These are phyloP conservation scores for Solanum pinnatisectum DNA, from an alignment of 257 asterid genomes.

Conservation along the genomic window DNA sequence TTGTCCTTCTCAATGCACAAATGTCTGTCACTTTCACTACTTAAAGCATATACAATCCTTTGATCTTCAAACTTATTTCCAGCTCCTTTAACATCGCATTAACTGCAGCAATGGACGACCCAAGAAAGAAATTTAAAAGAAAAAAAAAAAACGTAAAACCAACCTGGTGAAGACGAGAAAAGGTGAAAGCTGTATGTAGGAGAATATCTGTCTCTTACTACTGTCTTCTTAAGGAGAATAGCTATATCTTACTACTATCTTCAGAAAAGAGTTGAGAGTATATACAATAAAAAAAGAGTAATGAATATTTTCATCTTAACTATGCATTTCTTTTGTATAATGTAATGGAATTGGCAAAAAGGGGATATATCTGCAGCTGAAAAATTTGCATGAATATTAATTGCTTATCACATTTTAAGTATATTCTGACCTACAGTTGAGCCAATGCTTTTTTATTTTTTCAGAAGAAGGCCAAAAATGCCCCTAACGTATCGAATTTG, in stretches of 20 bases:
- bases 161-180: background rate
- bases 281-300: background rate
- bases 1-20: constrained; percentile 11
- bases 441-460: background rate
- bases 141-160: background rate
- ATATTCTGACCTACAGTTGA: background rate
- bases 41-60: background rate
- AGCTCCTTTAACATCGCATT: background rate
- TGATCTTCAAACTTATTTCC: background rate
- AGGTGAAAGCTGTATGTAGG: background rate
- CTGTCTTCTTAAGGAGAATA: background rate
- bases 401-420: background rate
- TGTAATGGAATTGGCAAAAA: background rate
- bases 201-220: background rate
- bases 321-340: background rate
- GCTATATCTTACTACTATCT: background rate
- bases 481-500: background rate
- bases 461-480: background rate
- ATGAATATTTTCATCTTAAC: background rate
- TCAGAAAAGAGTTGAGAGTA: background rate
- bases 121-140: background rate
- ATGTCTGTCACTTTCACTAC: background rate
- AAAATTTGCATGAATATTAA: background rate
- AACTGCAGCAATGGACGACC: background rate
- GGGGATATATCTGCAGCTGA: background rate